A percentile compares a stretch with the other conserved stretches of the same genome.
phyloP scores from a whole-genome alignment of 2,329 filamentous ascomycete genomes.

The Trichophyton equinum region DNA sequence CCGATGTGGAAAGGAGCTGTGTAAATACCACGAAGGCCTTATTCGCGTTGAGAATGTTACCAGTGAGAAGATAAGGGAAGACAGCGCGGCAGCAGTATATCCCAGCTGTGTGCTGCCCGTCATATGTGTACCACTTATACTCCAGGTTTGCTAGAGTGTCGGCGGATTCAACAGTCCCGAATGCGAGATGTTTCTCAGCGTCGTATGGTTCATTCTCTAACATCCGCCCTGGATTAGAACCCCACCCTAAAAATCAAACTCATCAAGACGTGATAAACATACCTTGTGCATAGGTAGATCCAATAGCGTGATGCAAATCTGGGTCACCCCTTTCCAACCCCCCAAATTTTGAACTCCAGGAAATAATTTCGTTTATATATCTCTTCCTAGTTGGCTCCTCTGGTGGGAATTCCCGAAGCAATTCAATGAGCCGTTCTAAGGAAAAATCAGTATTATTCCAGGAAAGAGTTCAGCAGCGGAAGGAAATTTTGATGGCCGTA shows the following conservation, averaged over 20 bases:
- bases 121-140: slow-evolving; percentile 85
- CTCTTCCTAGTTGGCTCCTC: slow-evolving; percentile 87
- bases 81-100: slow-evolving; percentile 76
- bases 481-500: slow-evolving; percentile 12
- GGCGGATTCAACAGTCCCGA: slow-evolving; percentile 81
- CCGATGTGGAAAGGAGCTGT: slow-evolving; percentile 43
- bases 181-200: slow-evolving; percentile 75
- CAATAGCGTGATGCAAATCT: slow-evolving; percentile 85
- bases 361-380: slow-evolving; percentile 75
- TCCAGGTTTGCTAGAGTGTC: slow-evolving; percentile 70
- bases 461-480: not conserved
- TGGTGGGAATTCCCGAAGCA: slow-evolving; percentile 65
- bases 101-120: slow-evolving; percentile 76
- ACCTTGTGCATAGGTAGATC: slow-evolving; percentile 74
- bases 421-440: slow-evolving; percentile 53
- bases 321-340: slow-evolving; percentile 85
- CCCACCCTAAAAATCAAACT: not conserved
- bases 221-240: not conserved
- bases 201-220: slow-evolving; percentile 81
- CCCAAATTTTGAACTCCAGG: slow-evolving; percentile 75
- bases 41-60: slow-evolving; percentile 82
- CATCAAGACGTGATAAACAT: slow-evolving; percentile 13
- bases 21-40: slow-evolving; percentile 68
- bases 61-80: slow-evolving; percentile 78
- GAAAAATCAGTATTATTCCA: not conserved